Evolutionary conservation across 192 early-diverging fungal genomes (phyloP).

Genomic region (Neocallimastix lanati): DNA sequence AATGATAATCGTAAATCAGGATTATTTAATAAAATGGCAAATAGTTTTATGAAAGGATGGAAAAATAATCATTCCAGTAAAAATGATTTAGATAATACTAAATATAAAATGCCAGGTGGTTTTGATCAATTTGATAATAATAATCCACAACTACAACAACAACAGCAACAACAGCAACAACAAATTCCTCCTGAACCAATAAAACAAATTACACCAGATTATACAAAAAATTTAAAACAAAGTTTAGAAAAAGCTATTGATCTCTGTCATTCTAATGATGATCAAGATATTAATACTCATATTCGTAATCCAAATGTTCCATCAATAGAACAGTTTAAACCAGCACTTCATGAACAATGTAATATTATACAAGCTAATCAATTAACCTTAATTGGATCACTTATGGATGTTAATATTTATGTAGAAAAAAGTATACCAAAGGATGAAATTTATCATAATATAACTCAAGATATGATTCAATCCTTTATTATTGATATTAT

Average conservation of each 20-base stretch:
- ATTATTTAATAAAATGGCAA: background rate
- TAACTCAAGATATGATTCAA: background rate
- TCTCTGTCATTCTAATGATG: background rate
- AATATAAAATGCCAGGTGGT: background rate
- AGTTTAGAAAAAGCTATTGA: background rate
- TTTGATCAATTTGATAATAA: background rate
- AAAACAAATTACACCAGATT: background rate
- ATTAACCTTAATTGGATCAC: background rate
- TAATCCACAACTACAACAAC: background rate
- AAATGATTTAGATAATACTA: background rate
- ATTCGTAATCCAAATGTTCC: background rate
- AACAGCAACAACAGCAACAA: background rate
- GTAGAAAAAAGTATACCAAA: background rate
- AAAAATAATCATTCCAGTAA: background rate
- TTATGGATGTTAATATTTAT: background rate
- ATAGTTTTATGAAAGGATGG: background rate
- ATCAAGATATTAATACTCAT: background rate
- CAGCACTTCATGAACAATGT: background rate
- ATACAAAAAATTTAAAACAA: background rate
- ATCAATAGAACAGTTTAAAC: background rate
- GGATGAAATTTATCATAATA: background rate
- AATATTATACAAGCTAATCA: background rate
- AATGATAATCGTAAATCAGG: background rate
- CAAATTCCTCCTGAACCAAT: background rate
- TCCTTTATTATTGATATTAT: background rate